Percentiles rank a stretch among this genome's conserved stretches.
Evolutionary conservation across 768 basidiomycete species (phyloP).

Genomic region (Pisolithus microcarpus): DNA sequence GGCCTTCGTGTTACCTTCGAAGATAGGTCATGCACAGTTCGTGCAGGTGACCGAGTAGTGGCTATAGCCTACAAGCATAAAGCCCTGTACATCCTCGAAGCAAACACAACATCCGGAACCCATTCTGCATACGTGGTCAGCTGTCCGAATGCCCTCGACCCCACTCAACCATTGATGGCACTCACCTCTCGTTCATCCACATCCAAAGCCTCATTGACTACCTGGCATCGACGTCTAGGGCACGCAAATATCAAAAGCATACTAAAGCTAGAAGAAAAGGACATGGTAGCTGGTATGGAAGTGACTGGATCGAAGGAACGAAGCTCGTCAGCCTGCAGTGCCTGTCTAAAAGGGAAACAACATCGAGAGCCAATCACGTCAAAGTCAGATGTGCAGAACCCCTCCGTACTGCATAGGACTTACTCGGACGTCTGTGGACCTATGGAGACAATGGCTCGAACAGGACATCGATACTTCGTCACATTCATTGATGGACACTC

Average conservation of each 20-base stretch:
- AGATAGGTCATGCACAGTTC: background rate
- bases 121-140: background rate
- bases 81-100: too few relatives aligned
- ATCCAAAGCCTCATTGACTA: background rate
- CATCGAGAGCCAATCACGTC: conserved; percentile 7
- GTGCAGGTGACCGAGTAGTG: background rate
- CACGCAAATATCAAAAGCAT: background rate
- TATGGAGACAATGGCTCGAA: conserved; percentile 2
- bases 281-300: conserved; percentile 3
- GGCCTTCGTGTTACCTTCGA: background rate
- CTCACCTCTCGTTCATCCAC: background rate
- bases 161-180: background rate
- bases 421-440: conserved; percentile 18
- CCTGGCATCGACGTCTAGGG: background rate
- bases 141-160: background rate
- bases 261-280: background rate
- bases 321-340: conserved; percentile 3
- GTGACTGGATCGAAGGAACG: background rate
- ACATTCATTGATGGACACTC: conserved; percentile 17
- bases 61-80: background rate
- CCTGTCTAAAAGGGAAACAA: conserved; percentile 21
- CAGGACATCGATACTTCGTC: conserved; percentile 11
- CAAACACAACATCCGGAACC: too few relatives aligned
- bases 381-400: conserved; percentile 1
- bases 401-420: background rate